phyloP scores from a whole-genome alignment of 1,139 yeast genomes.

The Zygoascus sp. region DNA sequence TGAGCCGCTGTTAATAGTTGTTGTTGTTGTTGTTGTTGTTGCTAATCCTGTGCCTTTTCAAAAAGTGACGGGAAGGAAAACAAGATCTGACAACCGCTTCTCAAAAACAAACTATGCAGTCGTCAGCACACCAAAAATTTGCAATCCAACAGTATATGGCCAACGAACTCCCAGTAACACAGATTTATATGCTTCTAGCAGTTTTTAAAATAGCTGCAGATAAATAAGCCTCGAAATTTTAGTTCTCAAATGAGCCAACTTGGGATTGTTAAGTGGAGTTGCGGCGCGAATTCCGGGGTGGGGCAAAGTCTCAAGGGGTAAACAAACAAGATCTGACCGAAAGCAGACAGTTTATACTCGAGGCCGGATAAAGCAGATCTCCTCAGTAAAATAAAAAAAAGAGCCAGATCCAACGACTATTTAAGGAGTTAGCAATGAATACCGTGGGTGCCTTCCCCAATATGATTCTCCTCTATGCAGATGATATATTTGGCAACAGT shows the following conservation, averaged over 20 bases:
- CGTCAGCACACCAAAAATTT: neutral
- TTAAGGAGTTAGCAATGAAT: too few relatives aligned
- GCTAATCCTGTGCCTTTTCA: too few relatives aligned
- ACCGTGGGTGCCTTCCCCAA: too few relatives aligned
- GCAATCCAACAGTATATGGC: too few relatives aligned
- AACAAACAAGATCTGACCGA: constrained; percentile 1
- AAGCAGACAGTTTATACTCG: neutral
- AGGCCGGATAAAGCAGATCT: neutral
- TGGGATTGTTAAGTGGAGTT: neutral
- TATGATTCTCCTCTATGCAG: too few relatives aligned
- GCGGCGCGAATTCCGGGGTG: neutral
- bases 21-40: neutral
- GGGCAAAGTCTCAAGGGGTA: constrained; percentile 5
- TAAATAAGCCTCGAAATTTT: too few relatives aligned
- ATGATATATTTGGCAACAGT: too few relatives aligned
- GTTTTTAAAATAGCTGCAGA: too few relatives aligned
- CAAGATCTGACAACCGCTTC: neutral
- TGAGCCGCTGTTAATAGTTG: neutral
- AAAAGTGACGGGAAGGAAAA: neutral
- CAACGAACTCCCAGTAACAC: too few relatives aligned
- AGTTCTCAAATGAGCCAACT: too few relatives aligned
- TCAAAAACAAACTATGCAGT: neutral
- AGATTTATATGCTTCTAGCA: too few relatives aligned
- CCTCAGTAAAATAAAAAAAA: neutral
- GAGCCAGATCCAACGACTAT: too few relatives aligned